These are phyloP conservation scores for Hypoxylon rubiginosum DNA, from an alignment of 2,329 filamentous ascomycete genomes.

Conservation along the genomic window DNA sequence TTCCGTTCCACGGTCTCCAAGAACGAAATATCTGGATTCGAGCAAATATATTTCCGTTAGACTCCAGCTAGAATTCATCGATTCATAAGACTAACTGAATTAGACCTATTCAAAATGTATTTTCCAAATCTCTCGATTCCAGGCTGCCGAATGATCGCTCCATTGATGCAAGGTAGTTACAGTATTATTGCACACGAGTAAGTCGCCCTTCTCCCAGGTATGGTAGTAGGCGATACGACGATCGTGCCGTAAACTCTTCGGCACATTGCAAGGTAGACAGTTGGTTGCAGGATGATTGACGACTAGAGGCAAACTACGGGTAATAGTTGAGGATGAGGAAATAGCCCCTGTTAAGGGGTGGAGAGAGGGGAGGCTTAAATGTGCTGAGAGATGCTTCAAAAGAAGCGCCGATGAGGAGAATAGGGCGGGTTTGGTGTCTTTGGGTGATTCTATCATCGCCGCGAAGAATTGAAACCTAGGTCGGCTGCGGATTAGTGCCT, in stretches of 20 bases:
- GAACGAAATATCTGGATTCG: background rate
- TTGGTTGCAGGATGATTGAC: constrained; percentile 60
- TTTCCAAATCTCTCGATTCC: constrained; percentile 63
- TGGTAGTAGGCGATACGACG: constrained; percentile 64
- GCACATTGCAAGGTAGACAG: constrained; percentile 59
- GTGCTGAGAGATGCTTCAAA: constrained; percentile 60
- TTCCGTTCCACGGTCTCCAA: no score
- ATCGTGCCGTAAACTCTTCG: constrained; percentile 63
- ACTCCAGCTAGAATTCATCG: background rate
- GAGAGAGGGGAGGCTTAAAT: constrained; percentile 55
- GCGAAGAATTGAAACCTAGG: constrained; percentile 66
- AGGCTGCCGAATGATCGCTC: constrained; percentile 60
- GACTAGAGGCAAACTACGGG: constrained; percentile 61
- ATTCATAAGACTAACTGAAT: background rate
- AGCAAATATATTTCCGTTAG: background rate
- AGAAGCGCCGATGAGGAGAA: constrained; percentile 66
- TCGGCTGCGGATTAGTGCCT: constrained; percentile 3
- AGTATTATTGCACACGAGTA: constrained; percentile 67
- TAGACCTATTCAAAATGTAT: constrained; percentile 62
- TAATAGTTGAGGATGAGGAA: constrained; percentile 57
- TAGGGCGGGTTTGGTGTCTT: constrained; percentile 66
- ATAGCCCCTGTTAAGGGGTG: constrained; percentile 63
- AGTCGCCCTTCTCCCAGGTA: constrained; percentile 67
- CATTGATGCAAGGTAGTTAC: constrained; percentile 62
- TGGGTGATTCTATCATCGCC: constrained; percentile 60